A percentile compares a stretch with the other conserved stretches of the same genome.
phyloP scores from a whole-genome alignment of 1,284 basidiomycete genomes.

The Hemileia vastatrix region DNA sequence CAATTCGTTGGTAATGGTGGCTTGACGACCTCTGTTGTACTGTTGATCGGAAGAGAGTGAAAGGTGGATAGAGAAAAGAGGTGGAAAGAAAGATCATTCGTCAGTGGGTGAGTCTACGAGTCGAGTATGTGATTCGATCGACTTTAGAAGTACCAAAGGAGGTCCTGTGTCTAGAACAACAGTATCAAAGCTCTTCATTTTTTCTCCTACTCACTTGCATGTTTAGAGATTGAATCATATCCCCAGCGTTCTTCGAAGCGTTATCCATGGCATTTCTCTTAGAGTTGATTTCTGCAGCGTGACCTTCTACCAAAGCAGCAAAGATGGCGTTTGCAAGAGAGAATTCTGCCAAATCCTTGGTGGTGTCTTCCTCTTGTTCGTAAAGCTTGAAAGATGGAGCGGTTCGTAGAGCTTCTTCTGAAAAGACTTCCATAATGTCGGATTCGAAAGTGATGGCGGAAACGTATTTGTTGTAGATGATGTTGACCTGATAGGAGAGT shows the following conservation, averaged over 20 bases:
- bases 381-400: constrained; percentile 59
- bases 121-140: too few relatives aligned
- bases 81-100: neutral
- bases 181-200: too few relatives aligned
- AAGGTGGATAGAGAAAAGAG: neutral
- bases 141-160: too few relatives aligned
- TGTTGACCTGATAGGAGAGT: constrained; percentile 49
- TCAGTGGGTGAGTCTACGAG: neutral
- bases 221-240: constrained; percentile 40
- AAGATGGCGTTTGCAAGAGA: constrained; percentile 92
- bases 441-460: constrained; percentile 90
- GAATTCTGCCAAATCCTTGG: constrained; percentile 90
- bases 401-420: constrained; percentile 69
- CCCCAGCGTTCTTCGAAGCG: constrained; percentile 85
- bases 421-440: constrained; percentile 63
- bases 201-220: constrained; percentile 25
- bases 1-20: constrained; percentile 89
- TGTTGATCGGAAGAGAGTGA: constrained; percentile 19
- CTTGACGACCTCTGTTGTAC: constrained; percentile 97
- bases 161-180: too few relatives aligned
- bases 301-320: constrained; percentile 84
- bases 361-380: constrained; percentile 91
- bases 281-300: constrained; percentile 83
- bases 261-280: constrained; percentile 99
- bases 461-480: constrained; percentile 93